phyloP scores from a whole-genome alignment of 352 stramenopile genomes.

The Pythium sukuiense region DNA sequence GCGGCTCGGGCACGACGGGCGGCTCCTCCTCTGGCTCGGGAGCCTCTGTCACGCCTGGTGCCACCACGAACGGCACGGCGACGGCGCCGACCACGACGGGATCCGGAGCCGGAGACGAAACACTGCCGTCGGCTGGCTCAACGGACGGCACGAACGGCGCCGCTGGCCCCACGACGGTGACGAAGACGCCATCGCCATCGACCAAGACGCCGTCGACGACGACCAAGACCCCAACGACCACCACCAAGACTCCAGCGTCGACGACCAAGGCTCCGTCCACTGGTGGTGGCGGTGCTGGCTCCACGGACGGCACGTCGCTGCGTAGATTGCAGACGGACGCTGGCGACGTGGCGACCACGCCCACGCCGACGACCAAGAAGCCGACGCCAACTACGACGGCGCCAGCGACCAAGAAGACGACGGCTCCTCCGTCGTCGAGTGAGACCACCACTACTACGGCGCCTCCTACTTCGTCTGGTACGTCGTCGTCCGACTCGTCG shows the following conservation, averaged over 20 bases:
- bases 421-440: background rate
- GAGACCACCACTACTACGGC: slow-evolving; percentile 11
- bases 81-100: slow-evolving; percentile 7
- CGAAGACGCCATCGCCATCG: slow-evolving; percentile 12
- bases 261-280: slow-evolving; percentile 8
- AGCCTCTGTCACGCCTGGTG: background rate
- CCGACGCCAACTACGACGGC: slow-evolving; percentile 10
- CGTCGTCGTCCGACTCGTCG: slow-evolving; percentile 22
- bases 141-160: background rate
- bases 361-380: slow-evolving; percentile 10
- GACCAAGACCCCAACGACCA: slow-evolving; percentile 9
- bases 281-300: background rate
- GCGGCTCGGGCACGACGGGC: background rate
- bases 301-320: slow-evolving; percentile 3
- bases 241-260: background rate
- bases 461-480: slow-evolving; percentile 5
- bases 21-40: background rate
- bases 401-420: slow-evolving; percentile 31
- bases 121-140: slow-evolving; percentile 11
- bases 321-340: slow-evolving; percentile 16
- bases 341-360: slow-evolving; percentile 9
- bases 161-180: slow-evolving; percentile 6
- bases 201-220: slow-evolving; percentile 1
- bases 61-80: background rate
- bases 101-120: background rate